phyloP scores from a whole-genome alignment of 139 green algal genomes.

The Picochlorum sp. region DNA sequence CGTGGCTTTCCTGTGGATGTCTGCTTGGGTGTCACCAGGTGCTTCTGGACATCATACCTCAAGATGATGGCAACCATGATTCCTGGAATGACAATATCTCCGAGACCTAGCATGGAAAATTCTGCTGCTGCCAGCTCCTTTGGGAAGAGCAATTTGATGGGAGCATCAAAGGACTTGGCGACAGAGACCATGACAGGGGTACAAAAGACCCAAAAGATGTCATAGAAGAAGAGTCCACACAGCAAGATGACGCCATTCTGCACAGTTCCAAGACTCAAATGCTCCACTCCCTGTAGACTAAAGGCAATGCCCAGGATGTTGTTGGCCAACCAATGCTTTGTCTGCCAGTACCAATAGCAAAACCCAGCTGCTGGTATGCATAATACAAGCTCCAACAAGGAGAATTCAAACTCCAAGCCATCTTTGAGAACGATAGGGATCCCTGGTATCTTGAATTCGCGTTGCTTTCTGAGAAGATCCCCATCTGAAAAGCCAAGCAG shows the following conservation, averaged over 20 bases:
- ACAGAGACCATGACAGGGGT: conserved; percentile 78
- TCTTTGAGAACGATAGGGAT: conserved; percentile 34
- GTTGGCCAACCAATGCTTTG: conserved; percentile 94
- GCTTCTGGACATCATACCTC: conserved; percentile 63
- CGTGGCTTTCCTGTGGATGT: neutral
- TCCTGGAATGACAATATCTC: conserved; percentile 87
- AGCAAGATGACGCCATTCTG: conserved; percentile 78
- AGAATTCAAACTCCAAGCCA: conserved; percentile 36
- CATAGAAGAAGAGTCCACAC: conserved; percentile 85
- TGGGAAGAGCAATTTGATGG: conserved; percentile 94
- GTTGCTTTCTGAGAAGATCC: conserved; percentile 1
- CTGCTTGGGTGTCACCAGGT: conserved; percentile 12
- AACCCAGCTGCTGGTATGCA: conserved; percentile 43
- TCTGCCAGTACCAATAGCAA: conserved; percentile 72
- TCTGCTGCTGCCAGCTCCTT: conserved; percentile 19
- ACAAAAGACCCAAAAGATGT: conserved; percentile 99
- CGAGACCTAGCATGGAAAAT: conserved; percentile 95
- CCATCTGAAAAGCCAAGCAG: conserved; percentile 38
- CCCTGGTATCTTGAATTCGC: conserved; percentile 6
- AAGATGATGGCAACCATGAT: conserved; percentile 95
- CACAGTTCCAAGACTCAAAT: conserved; percentile 74
- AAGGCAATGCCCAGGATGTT: conserved; percentile 92
- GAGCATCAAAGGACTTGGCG: conserved; percentile 94
- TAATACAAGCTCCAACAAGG: conserved; percentile 45
- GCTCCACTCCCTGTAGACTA: conserved; percentile 90